A percentile compares a stretch with the other conserved stretches of the same genome.
phyloP scores from a whole-genome alignment of 1,139 yeast species.

The Pichia terricola region DNA sequence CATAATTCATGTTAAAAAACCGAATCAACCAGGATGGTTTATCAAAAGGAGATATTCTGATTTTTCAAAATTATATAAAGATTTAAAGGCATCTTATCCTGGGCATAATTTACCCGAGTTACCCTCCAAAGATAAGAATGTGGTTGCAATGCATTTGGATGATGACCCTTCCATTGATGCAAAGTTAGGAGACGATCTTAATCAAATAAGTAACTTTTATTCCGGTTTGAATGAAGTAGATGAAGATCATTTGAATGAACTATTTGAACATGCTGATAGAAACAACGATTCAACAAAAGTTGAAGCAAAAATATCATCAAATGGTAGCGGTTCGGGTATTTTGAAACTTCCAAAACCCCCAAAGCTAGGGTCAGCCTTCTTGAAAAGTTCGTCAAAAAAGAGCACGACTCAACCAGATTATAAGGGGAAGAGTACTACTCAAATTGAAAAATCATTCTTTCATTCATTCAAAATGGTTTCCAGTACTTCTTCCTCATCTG shows the following conservation, averaged over 20 bases:
- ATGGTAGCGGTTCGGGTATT: neutral
- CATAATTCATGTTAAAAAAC: conserved; percentile 31
- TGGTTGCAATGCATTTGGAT: conserved; percentile 17
- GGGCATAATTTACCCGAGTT: conserved; percentile 60
- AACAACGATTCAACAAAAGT: neutral
- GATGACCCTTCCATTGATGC: conserved; percentile 6
- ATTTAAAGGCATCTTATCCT: conserved; percentile 50
- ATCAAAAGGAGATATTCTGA: conserved; percentile 58
- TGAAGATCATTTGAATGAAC: conserved; percentile 5
- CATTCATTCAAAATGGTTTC: conserved; percentile 7
- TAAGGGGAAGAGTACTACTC: conserved; percentile 1
- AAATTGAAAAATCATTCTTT: conserved; percentile 19
- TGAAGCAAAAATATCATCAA: neutral
- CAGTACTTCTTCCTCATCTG: conserved; percentile 1
- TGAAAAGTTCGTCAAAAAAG: conserved; percentile 5
- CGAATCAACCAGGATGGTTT: conserved; percentile 32
- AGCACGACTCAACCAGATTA: neutral
- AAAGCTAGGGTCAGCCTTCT: conserved; percentile 1
- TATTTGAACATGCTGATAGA: conserved; percentile 1
- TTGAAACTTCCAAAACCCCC: conserved; percentile 2
- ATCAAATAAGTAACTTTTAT: conserved; percentile 5
- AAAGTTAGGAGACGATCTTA: neutral
- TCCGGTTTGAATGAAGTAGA: conserved; percentile 4
- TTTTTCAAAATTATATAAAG: conserved; percentile 46
- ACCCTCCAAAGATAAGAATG: conserved; percentile 47